A percentile compares a stretch with the other conserved stretches of the same genome.
These are phyloP conservation scores for Rhizopus arrhizus DNA, from an alignment of 371 early-diverging fungal genomes.

Conservation along the genomic window DNA sequence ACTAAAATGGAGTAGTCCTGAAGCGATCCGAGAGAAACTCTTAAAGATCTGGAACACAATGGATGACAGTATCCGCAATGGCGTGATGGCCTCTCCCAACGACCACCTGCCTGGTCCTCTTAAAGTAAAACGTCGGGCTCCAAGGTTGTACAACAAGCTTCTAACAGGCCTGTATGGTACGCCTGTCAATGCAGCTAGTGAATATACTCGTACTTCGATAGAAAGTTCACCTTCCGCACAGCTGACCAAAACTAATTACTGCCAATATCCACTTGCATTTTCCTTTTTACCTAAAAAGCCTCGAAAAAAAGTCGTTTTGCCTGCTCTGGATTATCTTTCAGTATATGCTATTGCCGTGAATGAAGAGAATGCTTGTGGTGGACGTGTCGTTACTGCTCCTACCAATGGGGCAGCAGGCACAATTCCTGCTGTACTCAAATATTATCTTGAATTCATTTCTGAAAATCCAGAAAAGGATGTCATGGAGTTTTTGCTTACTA, in stretches of 20 bases:
- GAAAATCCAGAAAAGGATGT: slow-evolving; percentile 86
- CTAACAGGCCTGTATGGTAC: slow-evolving; percentile 74
- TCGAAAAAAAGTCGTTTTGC: slow-evolving; percentile 50
- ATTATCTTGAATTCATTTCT: slow-evolving; percentile 91
- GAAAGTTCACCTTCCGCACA: slow-evolving; percentile 1
- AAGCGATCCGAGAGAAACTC: slow-evolving; percentile 73
- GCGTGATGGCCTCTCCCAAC: slow-evolving; percentile 52
- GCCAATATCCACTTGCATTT: slow-evolving; percentile 37
- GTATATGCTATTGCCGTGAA: slow-evolving; percentile 96
- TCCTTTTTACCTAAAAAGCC: slow-evolving; percentile 47
- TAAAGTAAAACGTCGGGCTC: slow-evolving; percentile 85
- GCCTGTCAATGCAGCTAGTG: slow-evolving; percentile 26
- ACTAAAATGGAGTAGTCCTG: slow-evolving; percentile 83
- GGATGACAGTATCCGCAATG: slow-evolving; percentile 89
- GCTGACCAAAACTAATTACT: slow-evolving; percentile 14
- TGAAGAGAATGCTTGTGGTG: slow-evolving; percentile 96
- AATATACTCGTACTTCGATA: slow-evolving; percentile 30
- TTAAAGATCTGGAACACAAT: slow-evolving; percentile 91
- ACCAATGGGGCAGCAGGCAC: slow-evolving; percentile 93
- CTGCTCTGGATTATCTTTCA: slow-evolving; percentile 89
- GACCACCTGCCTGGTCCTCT: slow-evolving; percentile 82
- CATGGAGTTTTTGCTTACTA: slow-evolving; percentile 89
- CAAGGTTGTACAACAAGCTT: slow-evolving; percentile 82
- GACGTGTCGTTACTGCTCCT: slow-evolving; percentile 91
- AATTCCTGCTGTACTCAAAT: slow-evolving; percentile 93